Evolutionary conservation across 2,329 filamentous ascomycete species (phyloP), one percentile per base, ranked within the genome.

Genomic region (Colletotrichum sp.): DNA sequence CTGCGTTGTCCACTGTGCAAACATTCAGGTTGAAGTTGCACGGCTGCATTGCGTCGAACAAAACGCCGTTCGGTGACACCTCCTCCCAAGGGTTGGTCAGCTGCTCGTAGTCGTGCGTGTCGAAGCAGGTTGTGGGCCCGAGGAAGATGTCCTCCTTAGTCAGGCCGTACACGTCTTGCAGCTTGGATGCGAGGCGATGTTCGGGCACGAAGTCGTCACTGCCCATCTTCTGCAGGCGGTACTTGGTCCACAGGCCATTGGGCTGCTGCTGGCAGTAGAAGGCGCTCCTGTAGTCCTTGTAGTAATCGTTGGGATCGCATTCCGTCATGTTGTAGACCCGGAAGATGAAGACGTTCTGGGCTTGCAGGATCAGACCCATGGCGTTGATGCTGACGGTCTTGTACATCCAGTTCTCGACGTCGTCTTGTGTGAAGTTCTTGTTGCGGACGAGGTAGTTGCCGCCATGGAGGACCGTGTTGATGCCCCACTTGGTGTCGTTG

Each of bases 371-470:
- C 5, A 44, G 5, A 2, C 32, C 71, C 30, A 73, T 73, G 18
- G 71, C 71, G 30, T 73, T 73, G 9, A 39, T 13, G 21, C 28
- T 34, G 13, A 73, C 16, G 21, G 55, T 36, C 21, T 26, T 8
- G 13, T 70, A 73, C 71, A 73, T 73, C 71, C 71, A 73, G 8
- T 8, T 36, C 21, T 73, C 65, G 36, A 73, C 15, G 21, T 73
- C 71, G 18, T 69, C 66, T 18, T 70, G 71, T 1, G 71, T 73
- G 36, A 73, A 12, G 39, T 73, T 73, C 7, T 4, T 36, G 28
- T 28, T 28, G 55, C 71, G 71, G 4, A 16, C 8, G 16, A 73
- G 71, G 55, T 36, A 73, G 18, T 1, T 9, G 39, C 71, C 71
- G 9, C 36, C 55, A 7, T 24, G 12, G 5, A 73, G 12, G 16